Evolutionary conservation across 2,329 filamentous ascomycete species (phyloP).

Genomic region (Arthroderma sp.): DNA sequence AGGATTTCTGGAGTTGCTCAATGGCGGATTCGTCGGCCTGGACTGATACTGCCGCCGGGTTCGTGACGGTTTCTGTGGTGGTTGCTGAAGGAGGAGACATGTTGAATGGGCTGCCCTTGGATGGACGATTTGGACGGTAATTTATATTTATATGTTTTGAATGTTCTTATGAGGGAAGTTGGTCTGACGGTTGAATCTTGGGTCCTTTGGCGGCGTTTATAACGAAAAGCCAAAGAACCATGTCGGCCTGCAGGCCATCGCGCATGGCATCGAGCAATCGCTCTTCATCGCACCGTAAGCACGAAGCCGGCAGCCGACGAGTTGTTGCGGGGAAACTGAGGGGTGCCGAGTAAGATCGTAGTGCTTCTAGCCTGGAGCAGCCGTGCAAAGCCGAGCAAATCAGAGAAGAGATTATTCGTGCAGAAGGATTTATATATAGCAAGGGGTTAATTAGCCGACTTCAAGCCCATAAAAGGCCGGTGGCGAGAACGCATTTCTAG

Average conservation of each 20-base stretch:
- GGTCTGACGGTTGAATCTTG: neutral
- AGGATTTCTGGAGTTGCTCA: conserved; percentile 17
- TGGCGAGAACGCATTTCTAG: too few species aligned
- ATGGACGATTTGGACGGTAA: neutral
- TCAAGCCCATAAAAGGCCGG: too few species aligned
- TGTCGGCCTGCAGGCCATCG: neutral
- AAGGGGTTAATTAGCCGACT: too few species aligned
- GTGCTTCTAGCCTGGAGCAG: neutral
- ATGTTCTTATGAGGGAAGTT: neutral
- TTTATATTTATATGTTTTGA: neutral
- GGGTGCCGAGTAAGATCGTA: neutral
- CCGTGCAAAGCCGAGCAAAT: too few species aligned
- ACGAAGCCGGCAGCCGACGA: neutral
- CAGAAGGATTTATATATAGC: too few species aligned
- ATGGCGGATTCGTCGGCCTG: conserved; percentile 12
- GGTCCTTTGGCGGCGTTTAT: neutral
- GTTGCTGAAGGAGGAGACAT: conserved; percentile 21
- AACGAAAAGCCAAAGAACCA: neutral
- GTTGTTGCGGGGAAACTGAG: neutral
- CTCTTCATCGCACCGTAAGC: neutral
- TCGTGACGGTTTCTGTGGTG: conserved; percentile 7
- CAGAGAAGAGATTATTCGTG: too few species aligned
- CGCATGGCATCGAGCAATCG: neutral
- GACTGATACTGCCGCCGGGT: conserved; percentile 6
- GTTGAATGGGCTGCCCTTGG: neutral